Percentiles rank a stretch among this genome's conserved stretches.
These are phyloP conservation scores for Apiosordaria backusii DNA, from an alignment of 495 filamentous ascomycete genomes.

Conservation along the genomic window DNA sequence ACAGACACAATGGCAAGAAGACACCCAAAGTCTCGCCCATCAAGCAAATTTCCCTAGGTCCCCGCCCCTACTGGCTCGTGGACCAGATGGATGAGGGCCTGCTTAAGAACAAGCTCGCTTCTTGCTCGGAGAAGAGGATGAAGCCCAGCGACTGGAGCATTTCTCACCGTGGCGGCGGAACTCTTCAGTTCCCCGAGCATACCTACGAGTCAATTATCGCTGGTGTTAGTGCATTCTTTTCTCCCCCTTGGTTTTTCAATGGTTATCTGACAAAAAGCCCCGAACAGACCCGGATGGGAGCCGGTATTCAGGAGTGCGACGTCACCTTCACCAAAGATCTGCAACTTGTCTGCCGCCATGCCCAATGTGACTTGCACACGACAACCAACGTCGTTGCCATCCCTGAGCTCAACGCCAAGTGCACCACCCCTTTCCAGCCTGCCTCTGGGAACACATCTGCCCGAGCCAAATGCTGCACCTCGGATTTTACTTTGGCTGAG, in stretches of 20 bases:
- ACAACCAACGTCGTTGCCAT: conserved; percentile 59
- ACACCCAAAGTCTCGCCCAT: conserved; percentile 24
- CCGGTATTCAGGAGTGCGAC: conserved; percentile 62
- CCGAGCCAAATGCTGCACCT: conserved; percentile 58
- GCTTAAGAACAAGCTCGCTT: conserved; percentile 52
- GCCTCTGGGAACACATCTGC: conserved; percentile 40
- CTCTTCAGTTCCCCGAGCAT: conserved; percentile 61
- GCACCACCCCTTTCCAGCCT: conserved; percentile 56
- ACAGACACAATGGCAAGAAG: conserved; percentile 18
- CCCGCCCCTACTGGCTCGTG: conserved; percentile 57
- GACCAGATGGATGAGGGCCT: conserved; percentile 56
- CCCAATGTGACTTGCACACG: conserved; percentile 60
- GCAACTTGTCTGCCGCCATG: conserved; percentile 60
- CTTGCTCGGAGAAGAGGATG: conserved; percentile 47
- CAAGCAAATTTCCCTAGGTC: conserved; percentile 48
- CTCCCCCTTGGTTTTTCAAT: neutral
- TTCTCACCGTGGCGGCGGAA: conserved; percentile 56
- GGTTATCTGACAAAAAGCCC: neutral
- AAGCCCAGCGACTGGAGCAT: conserved; percentile 48
- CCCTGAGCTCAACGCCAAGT: conserved; percentile 57
- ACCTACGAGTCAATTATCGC: conserved; percentile 50
- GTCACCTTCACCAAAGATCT: conserved; percentile 59
- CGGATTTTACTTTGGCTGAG: conserved; percentile 58
- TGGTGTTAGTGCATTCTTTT: conserved; percentile 30
- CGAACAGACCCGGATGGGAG: conserved; percentile 51